Conservation (phyloP, 2,329 filamentous ascomycete species). For the Nemania sp. region DNA sequence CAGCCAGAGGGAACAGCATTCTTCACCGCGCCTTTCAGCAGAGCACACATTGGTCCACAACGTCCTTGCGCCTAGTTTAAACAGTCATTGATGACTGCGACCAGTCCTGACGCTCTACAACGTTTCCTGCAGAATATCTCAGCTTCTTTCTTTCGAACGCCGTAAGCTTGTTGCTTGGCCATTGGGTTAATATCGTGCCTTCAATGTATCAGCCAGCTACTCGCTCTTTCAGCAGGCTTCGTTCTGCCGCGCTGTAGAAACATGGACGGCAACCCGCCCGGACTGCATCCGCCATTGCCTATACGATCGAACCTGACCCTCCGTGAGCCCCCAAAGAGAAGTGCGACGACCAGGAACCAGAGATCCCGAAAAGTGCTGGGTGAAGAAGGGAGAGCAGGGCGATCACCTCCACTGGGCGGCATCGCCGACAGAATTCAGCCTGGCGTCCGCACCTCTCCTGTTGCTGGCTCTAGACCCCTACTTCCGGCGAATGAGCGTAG, state of each 20-base stretch:
- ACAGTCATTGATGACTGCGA: constrained; percentile 27
- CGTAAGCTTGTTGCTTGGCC: constrained; percentile 17
- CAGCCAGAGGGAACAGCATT: constrained; percentile 6
- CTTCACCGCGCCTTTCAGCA: constrained; percentile 12
- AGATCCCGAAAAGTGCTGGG: constrained; percentile 39
- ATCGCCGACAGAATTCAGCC: constrained; percentile 39
- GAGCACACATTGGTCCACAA: constrained; percentile 23
- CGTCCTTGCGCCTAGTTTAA: constrained; percentile 11
- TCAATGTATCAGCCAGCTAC: constrained; percentile 50
- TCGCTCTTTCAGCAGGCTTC: constrained; percentile 45
- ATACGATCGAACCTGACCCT: constrained; percentile 45
- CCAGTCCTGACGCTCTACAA: constrained; percentile 15
- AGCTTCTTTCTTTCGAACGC: constrained; percentile 14
- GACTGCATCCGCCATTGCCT: constrained; percentile 43
- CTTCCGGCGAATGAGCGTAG: constrained; percentile 47
- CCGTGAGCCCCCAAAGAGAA: constrained; percentile 42
- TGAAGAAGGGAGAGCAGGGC: constrained; percentile 43
- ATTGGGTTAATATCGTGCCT: constrained; percentile 26
- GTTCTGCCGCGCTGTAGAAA: constrained; percentile 50
- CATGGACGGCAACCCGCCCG: constrained; percentile 49
- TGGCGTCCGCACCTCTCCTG: constrained; percentile 43
- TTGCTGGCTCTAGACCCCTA: constrained; percentile 45
- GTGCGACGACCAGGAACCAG: constrained; percentile 41
- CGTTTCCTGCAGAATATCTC: constrained; percentile 11
- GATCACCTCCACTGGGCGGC: constrained; percentile 42